A percentile compares a stretch with the other conserved stretches of the same genome.
Evolutionary conservation across 345 rosid species (phyloP).

Genomic region (Salix suchowensis): DNA sequence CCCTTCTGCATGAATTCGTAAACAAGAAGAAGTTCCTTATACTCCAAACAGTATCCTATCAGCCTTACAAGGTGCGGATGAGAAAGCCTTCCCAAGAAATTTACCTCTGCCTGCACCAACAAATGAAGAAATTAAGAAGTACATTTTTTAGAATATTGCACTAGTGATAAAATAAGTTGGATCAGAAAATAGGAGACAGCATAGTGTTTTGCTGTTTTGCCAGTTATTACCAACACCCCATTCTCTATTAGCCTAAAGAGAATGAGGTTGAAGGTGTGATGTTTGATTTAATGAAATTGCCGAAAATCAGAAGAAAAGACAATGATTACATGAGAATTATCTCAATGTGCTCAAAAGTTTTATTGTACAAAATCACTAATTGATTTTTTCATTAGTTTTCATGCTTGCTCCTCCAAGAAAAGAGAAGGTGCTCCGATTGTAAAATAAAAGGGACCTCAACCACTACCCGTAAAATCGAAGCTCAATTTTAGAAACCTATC

Average conservation of each 20-base stretch:
- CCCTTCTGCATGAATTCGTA: constrained; percentile 94
- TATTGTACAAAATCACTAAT: no score
- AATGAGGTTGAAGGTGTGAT: not conserved
- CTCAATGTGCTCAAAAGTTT: no score
- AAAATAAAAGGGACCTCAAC: not conserved
- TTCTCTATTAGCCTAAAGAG: not conserved
- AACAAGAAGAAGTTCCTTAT: constrained; percentile 71
- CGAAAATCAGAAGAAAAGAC: not conserved
- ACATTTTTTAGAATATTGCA: not conserved
- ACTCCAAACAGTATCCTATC: constrained; percentile 78
- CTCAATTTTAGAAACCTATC: not conserved
- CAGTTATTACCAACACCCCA: not conserved
- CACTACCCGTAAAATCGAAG: not conserved
- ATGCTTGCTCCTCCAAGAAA: no score
- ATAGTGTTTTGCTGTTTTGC: not conserved
- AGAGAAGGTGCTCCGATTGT: not conserved
- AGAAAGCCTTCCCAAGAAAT: constrained; percentile 76
- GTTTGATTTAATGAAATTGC: not conserved
- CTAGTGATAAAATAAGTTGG: not conserved
- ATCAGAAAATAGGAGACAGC: not conserved
- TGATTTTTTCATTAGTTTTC: no score
- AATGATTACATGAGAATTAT: not conserved
- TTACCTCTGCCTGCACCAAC: constrained; percentile 63
- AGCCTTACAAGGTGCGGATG: constrained; percentile 88
- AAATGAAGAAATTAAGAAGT: constrained; percentile 5